Evolutionary conservation across 306 rosid genomes (phyloP), one percentile per base, ranked within the genome.

Genomic region (Purshia tridentata): DNA sequence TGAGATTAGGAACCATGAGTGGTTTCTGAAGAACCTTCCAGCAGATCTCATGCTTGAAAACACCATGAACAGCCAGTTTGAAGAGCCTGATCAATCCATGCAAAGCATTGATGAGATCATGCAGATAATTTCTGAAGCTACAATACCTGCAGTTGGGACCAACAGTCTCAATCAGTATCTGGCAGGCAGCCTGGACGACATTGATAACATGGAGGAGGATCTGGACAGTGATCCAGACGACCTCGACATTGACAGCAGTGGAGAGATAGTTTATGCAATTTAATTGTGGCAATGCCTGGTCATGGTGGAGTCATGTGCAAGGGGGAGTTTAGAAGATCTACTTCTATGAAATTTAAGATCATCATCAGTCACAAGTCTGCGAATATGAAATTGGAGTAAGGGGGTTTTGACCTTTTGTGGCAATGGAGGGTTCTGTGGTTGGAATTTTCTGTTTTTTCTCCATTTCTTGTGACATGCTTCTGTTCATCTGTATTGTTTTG

Each of bases 171-270:
- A 89, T 77, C 90, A 78, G 69, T 90, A 84, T 71, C 94, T 94
- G 37, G 84, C 91, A 15, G 94, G 92, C 48, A 86, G 92, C 83
- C 87, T 91, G 81, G 98, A 93, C 72, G 98, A 93, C 72, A 86
- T 93, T 2, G 98, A 91, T 5, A 97, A 94, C 83, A 91, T 89
- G 98, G 98, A 89, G 6, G 97, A 91, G 81, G 97, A 93, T 77
- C 76, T 80, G 4, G 98, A 93, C 65, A 64, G 84, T 1, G 98
- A 91, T 75, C 90, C 96, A 3, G 97, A 94, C 44, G 98, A 92
- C 62, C 89, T 94, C 45, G 97, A 94, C 74, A 72, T 86, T 9
- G 96, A 94, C 81, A 94, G 97, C 85, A 94, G 96, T 15, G 97
- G 98, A 67, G 97, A 93, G 72, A 84, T 88, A 60, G 94, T 94